Conservation (phyloP, 2,329 filamentous ascomycete species). For the Blastomyces percursus region DNA sequence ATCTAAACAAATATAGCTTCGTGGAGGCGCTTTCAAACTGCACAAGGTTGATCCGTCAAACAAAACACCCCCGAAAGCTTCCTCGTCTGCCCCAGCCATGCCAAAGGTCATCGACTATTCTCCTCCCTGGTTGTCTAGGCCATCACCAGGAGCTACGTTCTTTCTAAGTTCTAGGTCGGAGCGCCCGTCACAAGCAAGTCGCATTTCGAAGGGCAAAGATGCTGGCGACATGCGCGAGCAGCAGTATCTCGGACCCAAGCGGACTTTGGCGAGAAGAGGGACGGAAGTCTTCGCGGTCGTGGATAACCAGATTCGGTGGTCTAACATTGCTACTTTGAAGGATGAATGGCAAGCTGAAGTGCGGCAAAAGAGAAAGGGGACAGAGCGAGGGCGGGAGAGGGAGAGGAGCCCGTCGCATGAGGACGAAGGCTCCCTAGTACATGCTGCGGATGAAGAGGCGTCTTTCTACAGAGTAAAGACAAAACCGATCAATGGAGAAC, state of each 20-base stretch:
- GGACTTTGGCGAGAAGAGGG: slow-evolving; percentile 66
- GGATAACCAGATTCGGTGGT: slow-evolving; percentile 86
- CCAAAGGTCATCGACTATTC: slow-evolving; percentile 77
- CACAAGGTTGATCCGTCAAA: neutral
- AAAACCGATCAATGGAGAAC: neutral
- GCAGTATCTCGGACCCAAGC: slow-evolving; percentile 32
- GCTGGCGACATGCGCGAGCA: slow-evolving; percentile 21
- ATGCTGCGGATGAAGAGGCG: neutral
- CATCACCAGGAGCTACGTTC: slow-evolving; percentile 64
- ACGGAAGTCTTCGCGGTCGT: slow-evolving; percentile 83
- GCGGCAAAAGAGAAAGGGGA: slow-evolving; percentile 23
- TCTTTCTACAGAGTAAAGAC: neutral
- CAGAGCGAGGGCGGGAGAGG: slow-evolving; percentile 16
- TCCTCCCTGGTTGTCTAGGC: slow-evolving; percentile 73
- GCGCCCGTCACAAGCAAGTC: slow-evolving; percentile 15
- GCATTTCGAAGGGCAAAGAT: slow-evolving; percentile 20
- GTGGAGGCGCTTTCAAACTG: neutral
- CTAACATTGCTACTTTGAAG: slow-evolving; percentile 70
- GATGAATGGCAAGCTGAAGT: slow-evolving; percentile 41
- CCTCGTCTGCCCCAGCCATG: slow-evolving; percentile 43
- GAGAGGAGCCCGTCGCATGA: slow-evolving; percentile 1
- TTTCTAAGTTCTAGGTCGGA: slow-evolving; percentile 50
- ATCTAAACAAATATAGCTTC: neutral
- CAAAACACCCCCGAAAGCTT: neutral
- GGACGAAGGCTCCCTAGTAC: slow-evolving; percentile 5